Evolutionary conservation across 352 stramenopile genomes (phyloP).

Genomic region (Phytophthora colocasiae): DNA sequence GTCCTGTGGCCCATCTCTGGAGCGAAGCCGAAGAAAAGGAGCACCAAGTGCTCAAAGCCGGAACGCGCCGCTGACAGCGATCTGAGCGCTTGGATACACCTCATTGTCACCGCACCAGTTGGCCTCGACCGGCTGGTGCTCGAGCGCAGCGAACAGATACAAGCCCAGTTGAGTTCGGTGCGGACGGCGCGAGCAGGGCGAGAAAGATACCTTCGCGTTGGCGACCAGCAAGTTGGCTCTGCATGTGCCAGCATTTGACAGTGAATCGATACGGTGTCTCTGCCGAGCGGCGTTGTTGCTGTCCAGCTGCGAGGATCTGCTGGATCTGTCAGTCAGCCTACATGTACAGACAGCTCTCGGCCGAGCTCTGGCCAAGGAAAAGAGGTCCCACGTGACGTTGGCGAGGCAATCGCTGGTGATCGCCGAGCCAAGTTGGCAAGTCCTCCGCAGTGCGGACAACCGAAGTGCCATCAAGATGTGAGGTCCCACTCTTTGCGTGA

Average conservation of each 20-base stretch:
- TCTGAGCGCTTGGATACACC: slow-evolving; percentile 48
- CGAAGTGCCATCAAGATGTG: slow-evolving; percentile 30
- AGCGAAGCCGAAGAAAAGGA: slow-evolving; percentile 28
- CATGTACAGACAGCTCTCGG: too few relatives aligned
- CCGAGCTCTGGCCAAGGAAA: too few relatives aligned
- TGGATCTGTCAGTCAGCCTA: slow-evolving; percentile 21
- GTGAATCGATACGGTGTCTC: slow-evolving; percentile 11
- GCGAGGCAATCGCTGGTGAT: slow-evolving; percentile 4
- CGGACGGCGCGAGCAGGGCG: neutral
- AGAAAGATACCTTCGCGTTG: slow-evolving; percentile 12
- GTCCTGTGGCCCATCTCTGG: slow-evolving; percentile 25
- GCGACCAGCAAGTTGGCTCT: neutral
- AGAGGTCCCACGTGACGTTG: slow-evolving; percentile 27
- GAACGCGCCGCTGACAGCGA: slow-evolving; percentile 26
- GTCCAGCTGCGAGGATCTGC: slow-evolving; percentile 29
- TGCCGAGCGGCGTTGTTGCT: slow-evolving; percentile 2
- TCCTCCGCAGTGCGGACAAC: neutral
- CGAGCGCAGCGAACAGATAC: slow-evolving; percentile 20
- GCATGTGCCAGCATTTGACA: neutral
- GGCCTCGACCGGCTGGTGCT: slow-evolving; percentile 20
- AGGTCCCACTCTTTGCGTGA: slow-evolving; percentile 26
- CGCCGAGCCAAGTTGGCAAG: slow-evolving; percentile 1
- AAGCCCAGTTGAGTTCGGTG: slow-evolving; percentile 17
- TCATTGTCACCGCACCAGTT: slow-evolving; percentile 21
- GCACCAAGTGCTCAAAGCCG: slow-evolving; percentile 25